Evolutionary conservation across 1,139 yeast genomes (phyloP).

Genomic region (Petasospora rhodanensis): DNA sequence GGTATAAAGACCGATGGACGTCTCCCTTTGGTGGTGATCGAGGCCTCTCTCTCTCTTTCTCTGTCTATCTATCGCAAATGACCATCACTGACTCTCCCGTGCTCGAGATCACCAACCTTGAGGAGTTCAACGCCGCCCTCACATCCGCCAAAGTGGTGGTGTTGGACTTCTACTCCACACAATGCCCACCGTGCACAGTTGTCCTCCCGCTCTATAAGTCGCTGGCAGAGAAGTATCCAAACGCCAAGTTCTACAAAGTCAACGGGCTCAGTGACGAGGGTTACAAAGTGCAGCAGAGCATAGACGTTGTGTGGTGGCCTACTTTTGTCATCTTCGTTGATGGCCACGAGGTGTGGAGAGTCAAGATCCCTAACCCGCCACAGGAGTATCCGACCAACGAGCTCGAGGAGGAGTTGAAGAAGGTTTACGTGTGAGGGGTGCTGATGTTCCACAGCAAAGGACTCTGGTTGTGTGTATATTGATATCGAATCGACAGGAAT

Average conservation of each 20-base stretch:
- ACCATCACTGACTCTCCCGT: constrained; percentile 6
- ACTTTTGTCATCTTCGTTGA: constrained; percentile 22
- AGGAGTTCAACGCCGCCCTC: constrained; percentile 13
- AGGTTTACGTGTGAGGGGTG: no score
- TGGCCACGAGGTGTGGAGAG: constrained; percentile 24
- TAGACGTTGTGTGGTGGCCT: constrained; percentile 27
- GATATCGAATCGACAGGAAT: no score
- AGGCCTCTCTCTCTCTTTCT: no score
- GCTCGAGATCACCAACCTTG: constrained; percentile 12
- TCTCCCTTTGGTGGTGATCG: no score
- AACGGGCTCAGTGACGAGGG: constrained; percentile 23
- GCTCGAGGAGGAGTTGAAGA: constrained; percentile 18
- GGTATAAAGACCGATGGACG: no score
- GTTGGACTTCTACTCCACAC: constrained; percentile 23
- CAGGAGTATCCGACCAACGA: constrained; percentile 21
- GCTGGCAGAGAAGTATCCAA: constrained; percentile 17
- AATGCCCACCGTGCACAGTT: constrained; percentile 23
- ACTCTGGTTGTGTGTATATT: no score
- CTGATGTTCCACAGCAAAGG: no score
- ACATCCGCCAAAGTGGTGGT: constrained; percentile 14
- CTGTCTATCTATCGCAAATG: no score
- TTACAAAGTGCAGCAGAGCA: constrained; percentile 17
- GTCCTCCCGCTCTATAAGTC: constrained; percentile 21
- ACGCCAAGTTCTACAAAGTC: constrained; percentile 20
- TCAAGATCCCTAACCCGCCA: constrained; percentile 25